phyloP scores from a whole-genome alignment of 177 flowering plant species.

The Vitis hybrid region DNA sequence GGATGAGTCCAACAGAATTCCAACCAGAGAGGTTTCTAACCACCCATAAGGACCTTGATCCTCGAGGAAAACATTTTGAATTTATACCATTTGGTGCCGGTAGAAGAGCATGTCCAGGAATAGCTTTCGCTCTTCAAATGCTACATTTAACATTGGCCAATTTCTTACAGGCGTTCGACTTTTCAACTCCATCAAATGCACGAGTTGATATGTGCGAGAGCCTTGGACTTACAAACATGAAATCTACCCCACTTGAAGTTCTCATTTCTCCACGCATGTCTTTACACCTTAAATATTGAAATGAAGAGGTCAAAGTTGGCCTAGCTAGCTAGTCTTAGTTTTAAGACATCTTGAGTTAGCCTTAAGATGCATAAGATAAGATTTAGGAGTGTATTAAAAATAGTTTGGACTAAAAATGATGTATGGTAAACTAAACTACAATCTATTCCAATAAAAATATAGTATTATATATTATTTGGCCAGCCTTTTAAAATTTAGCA shows the following conservation, averaged over 20 bases:
- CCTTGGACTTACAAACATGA: slow-evolving; percentile 3
- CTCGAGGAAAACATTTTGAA: background rate
- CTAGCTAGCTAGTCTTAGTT: too few relatives aligned
- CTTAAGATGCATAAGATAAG: too few relatives aligned
- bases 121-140: background rate
- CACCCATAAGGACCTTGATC: background rate
- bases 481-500: too few relatives aligned
- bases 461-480: too few relatives aligned
- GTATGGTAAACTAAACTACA: too few relatives aligned
- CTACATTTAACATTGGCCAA: background rate
- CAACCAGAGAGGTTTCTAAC: slow-evolving; percentile 5
- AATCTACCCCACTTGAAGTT: slow-evolving; percentile 6
- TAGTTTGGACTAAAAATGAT: too few relatives aligned
- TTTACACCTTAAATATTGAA: too few relatives aligned
- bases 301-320: too few relatives aligned
- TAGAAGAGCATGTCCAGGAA: background rate
- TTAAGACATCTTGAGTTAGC: too few relatives aligned
- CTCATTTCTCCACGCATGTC: background rate
- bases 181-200: slow-evolving; percentile 18
- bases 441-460: too few relatives aligned
- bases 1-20: background rate
- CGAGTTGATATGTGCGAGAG: slow-evolving; percentile 2
- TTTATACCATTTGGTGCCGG: background rate
- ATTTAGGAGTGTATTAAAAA: too few relatives aligned
- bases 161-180: slow-evolving; percentile 1